phyloP scores from a whole-genome alignment of 192 early-diverging fungal genomes.

The Backusella parvicylindrica region DNA sequence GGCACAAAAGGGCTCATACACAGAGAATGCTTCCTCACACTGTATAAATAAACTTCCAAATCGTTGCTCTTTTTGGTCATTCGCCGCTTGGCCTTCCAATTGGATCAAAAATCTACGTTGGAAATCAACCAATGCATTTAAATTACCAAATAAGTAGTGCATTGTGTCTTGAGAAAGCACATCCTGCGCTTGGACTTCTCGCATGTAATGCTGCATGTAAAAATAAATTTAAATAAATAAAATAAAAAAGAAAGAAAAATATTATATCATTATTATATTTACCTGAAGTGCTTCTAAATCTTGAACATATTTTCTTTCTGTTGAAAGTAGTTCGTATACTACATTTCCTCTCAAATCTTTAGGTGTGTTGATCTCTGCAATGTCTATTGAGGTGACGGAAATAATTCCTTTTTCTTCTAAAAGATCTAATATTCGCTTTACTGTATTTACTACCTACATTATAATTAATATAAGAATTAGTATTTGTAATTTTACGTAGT shows the following conservation, averaged over 20 bases:
- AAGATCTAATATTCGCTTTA: constrained; percentile 72
- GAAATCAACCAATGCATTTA: constrained; percentile 91
- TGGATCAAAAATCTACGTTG: constrained; percentile 91
- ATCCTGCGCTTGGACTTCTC: constrained; percentile 62
- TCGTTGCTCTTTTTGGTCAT: constrained; percentile 77
- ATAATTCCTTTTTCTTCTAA: constrained; percentile 71
- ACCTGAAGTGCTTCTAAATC: constrained; percentile 82
- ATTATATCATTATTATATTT: not conserved
- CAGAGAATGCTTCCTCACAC: constrained; percentile 73
- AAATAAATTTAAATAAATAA: not conserved
- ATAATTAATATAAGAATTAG: not conserved
- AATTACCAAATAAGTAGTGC: constrained; percentile 86
- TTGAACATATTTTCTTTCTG: constrained; percentile 89
- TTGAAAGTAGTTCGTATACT: constrained; percentile 90
- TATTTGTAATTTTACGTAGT: not conserved
- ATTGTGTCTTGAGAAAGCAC: constrained; percentile 79
- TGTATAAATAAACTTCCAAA: constrained; percentile 84
- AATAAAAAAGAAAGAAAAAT: not conserved
- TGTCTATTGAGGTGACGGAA: constrained; percentile 28
- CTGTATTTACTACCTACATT: constrained; percentile 75
- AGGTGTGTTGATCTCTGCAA: constrained; percentile 52
- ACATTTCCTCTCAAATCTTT: constrained; percentile 86
- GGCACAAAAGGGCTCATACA: constrained; percentile 93
- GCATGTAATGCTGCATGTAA: constrained; percentile 60
- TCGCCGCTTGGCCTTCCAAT: constrained; percentile 75